Base-by-base conservation (phyloP, 202 grass and related monocot genomes). In the Brachypodium distachyon region DNA sequence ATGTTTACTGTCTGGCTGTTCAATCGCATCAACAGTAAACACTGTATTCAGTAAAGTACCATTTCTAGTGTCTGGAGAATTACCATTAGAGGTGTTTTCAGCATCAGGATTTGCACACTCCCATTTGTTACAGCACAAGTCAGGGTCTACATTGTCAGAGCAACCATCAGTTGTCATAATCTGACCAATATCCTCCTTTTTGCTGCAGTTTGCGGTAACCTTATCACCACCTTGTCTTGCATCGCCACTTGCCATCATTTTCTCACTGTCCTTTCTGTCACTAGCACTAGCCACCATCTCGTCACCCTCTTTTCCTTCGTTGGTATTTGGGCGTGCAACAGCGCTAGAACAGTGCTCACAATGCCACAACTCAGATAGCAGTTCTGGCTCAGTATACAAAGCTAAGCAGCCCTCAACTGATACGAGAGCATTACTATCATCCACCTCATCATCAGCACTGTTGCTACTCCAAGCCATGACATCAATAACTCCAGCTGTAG, bases 321-420 rank as follows among this genome's bases (percentile, higher is more conserved):
- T 19, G 8, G 22, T 31, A 4, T 50, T 43, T 77, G 38, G 14
- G 3, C 2, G 32, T 56, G 80, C 67, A 58, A 25, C 32, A 59
- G 46, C 59, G 9, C 77, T 83, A 51, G 90, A 86, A 76, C 93
- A 97, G 8, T 65, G 76, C 67, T 93, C 83, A 55, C 93, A 97
- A n/a, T 87, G 50, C 93, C 93, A 99, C 55, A 90, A 97, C 71
- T 97, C 87, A 74, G 81, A 70, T 31, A 93, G 44, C 43, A 85
- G 42, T 70, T 97, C 93, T 0, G 78, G 55, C 54, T 87, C 83
- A 53, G 93, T 97, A 70, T 89, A 97, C 59, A 93, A 84, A 46
- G 73, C 54, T 27, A 97, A 86, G 72, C 93, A 97, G 43, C 90
- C 86, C 23, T 87, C 83, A 48, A 97, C 74, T 54, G 93, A 93